Base-by-base conservation (phyloP, 495 filamentous ascomycete species). In the Delitschia confertaspora region DNA sequence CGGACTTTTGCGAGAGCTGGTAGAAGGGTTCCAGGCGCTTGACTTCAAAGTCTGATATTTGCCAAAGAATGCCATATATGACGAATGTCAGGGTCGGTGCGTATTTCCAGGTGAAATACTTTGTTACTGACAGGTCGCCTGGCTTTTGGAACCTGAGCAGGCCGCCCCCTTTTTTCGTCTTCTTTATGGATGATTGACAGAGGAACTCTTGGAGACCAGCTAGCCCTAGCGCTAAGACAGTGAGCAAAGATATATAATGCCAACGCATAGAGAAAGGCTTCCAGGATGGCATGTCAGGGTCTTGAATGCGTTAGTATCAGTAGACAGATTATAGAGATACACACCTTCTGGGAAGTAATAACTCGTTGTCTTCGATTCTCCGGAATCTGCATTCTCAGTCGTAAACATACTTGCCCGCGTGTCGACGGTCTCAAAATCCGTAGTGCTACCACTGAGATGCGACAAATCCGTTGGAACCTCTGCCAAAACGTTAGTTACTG, bases 21-120 rank as follows among this genome's bases (percentile, higher is more conserved):
- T 82, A 86, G 49, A 76, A 86, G 1, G 82, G 74, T 55, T 88
- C 83, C 6, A 85, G 60, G 4, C 83, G 76, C 61, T 77, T 80
- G 9, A 85, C 75, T 45, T 86, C 81, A 38, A 81, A 80, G 62
- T 85, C 81, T 33, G 76, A 75, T 32, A 80, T 68, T 58, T 85
- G 80, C 80, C 81, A 86, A 13, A 86, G 42, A 10, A 87, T 75
- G 57, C 83, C 83, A 53, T 79, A 88, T 0, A 71, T 65, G 26
- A 86, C 82, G 33, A 77, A 73, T 17, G 83, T 60, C 3, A 85
- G 53, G 0, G 77, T 82, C 0, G 82, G 82, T 16, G 83, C 64
- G 53, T 86, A 85, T 53, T 83, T 84, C 69, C 83, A 76, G 30
- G 70, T 63, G 50, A 84, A 82, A 56, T 82, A 86, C 9, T 69